These are phyloP conservation scores for Scytalidium sp. DNA, from an alignment of 2,329 filamentous ascomycete species.

Conservation along the genomic window DNA sequence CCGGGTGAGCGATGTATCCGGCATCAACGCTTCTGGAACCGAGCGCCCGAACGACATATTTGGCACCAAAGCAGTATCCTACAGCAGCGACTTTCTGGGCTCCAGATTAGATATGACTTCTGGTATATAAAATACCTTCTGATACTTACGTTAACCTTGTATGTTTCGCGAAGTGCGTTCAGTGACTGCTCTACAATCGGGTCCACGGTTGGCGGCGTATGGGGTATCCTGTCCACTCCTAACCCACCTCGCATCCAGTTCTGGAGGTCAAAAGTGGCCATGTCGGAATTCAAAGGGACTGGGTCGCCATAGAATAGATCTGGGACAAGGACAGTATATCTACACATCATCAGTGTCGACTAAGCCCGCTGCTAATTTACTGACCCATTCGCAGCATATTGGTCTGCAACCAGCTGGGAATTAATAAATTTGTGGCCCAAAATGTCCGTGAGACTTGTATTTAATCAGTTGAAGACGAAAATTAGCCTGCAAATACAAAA, in stretches of 20 bases:
- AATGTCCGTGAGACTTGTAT: too few species aligned
- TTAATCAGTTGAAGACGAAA: too few species aligned
- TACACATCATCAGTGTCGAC: too few species aligned
- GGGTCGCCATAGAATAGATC: too few species aligned
- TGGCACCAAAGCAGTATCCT: constrained; percentile 76
- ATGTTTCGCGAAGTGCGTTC: too few species aligned
- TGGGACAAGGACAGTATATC: constrained; percentile 58
- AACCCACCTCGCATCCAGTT: constrained; percentile 41
- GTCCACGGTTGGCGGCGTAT: constrained; percentile 23
- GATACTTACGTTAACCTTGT: too few species aligned
- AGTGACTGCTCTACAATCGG: constrained; percentile 41
- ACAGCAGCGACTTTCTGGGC: constrained; percentile 59
- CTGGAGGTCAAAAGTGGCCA: constrained; percentile 41
- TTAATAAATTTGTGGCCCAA: too few species aligned
- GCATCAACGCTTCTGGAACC: constrained; percentile 58
- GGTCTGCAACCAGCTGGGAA: constrained; percentile 70
- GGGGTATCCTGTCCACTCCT: constrained; percentile 29
- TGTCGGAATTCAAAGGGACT: too few species aligned
- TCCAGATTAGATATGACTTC: too few species aligned
- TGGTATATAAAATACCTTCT: too few species aligned
- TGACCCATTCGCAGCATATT: constrained; percentile 68
- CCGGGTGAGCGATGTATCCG: constrained; percentile 71
- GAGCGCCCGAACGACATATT: constrained; percentile 67
- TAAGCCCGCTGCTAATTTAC: too few species aligned
- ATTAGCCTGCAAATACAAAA: too few species aligned